phyloP scores from a whole-genome alignment of 1,139 yeast species.

The Suhomyces atakaporum region DNA sequence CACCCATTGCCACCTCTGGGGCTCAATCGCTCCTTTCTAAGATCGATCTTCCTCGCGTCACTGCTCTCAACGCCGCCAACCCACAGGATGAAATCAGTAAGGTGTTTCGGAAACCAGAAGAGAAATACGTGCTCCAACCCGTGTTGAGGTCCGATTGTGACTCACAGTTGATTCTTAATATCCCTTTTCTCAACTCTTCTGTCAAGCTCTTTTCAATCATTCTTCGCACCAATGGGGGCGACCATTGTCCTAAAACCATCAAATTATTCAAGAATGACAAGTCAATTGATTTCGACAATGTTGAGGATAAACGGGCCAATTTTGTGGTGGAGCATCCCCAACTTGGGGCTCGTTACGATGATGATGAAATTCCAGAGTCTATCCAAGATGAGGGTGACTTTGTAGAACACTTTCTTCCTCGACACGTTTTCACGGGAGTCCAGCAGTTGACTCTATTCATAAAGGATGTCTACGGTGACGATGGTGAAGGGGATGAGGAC shows the following conservation, averaged over 20 bases:
- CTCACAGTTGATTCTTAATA: slow-evolving; percentile 69
- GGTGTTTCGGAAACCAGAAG: slow-evolving; percentile 49
- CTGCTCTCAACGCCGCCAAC: slow-evolving; percentile 65
- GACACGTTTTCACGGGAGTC: slow-evolving; percentile 73
- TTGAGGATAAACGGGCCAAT: slow-evolving; percentile 51
- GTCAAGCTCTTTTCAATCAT: slow-evolving; percentile 76
- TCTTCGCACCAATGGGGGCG: slow-evolving; percentile 63
- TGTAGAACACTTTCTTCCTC: slow-evolving; percentile 80
- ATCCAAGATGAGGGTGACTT: slow-evolving; percentile 51
- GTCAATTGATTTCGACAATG: slow-evolving; percentile 70
- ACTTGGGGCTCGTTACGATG: slow-evolving; percentile 46
- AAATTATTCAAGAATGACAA: slow-evolving; percentile 72
- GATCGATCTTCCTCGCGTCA: slow-evolving; percentile 62
- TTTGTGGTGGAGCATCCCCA: slow-evolving; percentile 65
- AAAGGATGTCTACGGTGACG: slow-evolving; percentile 54
- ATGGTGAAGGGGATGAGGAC: slow-evolving; percentile 58
- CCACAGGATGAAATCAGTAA: slow-evolving; percentile 51
- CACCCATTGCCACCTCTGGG: slow-evolving; percentile 73
- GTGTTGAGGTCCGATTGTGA: slow-evolving; percentile 77
- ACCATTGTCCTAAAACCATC: slow-evolving; percentile 67
- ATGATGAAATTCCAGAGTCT: slow-evolving; percentile 36
- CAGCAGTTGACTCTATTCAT: slow-evolving; percentile 67
- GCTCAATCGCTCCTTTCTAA: slow-evolving; percentile 67
- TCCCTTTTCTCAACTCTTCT: slow-evolving; percentile 72
- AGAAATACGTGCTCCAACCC: slow-evolving; percentile 46